Percentiles rank a stretch among this genome's conserved stretches.
These are phyloP conservation scores for Pulveroboletus sp. DNA, from an alignment of 768 basidiomycete genomes.

Conservation along the genomic window DNA sequence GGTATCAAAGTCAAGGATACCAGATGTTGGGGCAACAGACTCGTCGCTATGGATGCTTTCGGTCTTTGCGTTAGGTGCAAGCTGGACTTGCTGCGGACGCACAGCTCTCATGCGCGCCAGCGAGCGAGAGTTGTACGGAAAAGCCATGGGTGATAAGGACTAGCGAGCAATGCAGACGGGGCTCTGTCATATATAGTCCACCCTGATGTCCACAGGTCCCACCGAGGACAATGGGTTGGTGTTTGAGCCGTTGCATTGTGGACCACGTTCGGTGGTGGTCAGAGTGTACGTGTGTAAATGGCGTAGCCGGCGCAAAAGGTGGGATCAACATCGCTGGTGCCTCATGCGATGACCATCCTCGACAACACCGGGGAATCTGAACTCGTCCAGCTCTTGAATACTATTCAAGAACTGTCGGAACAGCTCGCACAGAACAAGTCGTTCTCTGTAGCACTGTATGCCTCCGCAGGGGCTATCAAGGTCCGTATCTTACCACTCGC, in stretches of 20 bases:
- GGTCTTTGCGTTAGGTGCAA: constrained; percentile 9
- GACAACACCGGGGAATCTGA: constrained; percentile 52
- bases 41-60: constrained; percentile 26
- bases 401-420: constrained; percentile 77
- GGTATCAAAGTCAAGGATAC: constrained; percentile 1
- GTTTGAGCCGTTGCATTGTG: background rate
- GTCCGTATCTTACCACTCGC: constrained; percentile 37
- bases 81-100: background rate
- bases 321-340: background rate
- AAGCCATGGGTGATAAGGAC: constrained; percentile 8
- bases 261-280: background rate
- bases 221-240: constrained; percentile 17
- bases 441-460: constrained; percentile 65
- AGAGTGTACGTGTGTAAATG: constrained; percentile 5
- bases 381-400: constrained; percentile 55
- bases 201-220: constrained; percentile 5
- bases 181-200: constrained; percentile 1
- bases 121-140: constrained; percentile 5
- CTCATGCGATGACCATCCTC: constrained; percentile 47
- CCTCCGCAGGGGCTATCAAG: constrained; percentile 74
- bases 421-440: constrained; percentile 78
- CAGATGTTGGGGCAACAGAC: constrained; percentile 22
- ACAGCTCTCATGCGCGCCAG: constrained; percentile 6
- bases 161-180: no score
- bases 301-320: background rate